Evolutionary conservation across 2,329 filamentous ascomycete genomes (phyloP).

Genomic region (Exophiala mesophila): DNA sequence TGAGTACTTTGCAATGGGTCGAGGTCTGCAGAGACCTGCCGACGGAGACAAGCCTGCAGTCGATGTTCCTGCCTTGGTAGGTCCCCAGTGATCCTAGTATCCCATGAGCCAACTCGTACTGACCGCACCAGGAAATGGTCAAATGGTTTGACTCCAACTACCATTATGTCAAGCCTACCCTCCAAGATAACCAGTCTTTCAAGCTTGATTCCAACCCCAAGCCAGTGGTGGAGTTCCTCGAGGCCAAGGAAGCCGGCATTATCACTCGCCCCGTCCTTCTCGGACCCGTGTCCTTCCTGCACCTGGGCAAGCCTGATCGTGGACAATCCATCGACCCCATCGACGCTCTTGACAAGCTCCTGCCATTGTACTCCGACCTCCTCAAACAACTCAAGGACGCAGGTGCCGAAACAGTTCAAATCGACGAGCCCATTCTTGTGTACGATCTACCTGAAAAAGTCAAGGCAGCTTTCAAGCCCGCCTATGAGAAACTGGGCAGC

Average conservation of each 20-base stretch:
- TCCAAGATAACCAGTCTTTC: conserved; percentile 96
- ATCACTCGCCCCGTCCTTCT: conserved; percentile 88
- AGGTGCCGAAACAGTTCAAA: conserved; percentile 94
- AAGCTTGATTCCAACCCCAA: conserved; percentile 82
- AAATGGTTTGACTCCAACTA: conserved; percentile 99
- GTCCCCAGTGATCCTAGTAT: too few species aligned
- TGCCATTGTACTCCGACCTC: conserved; percentile 92
- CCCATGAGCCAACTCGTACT: too few species aligned
- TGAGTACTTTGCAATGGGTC: conserved; percentile 99
- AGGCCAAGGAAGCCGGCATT: conserved; percentile 97
- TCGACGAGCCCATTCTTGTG: conserved; percentile 95
- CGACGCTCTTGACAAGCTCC: conserved; percentile 83
- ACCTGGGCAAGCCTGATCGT: conserved; percentile 97
- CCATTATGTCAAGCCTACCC: conserved; percentile 99
- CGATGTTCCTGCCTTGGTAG: conserved; percentile 78
- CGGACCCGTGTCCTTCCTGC: conserved; percentile 94
- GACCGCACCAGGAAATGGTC: conserved; percentile 75
- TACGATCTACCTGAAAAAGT: conserved; percentile 84
- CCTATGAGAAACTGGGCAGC: conserved; percentile 80
- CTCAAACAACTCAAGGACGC: conserved; percentile 90
- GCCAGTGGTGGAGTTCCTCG: conserved; percentile 87
- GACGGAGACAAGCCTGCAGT: conserved; percentile 49
- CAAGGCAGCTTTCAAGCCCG: conserved; percentile 96
- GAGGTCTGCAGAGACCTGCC: conserved; percentile 89
- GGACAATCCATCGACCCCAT: conserved; percentile 89